phyloP scores from a whole-genome alignment of 352 stramenopile genomes.

The Pythium phragmitis region DNA sequence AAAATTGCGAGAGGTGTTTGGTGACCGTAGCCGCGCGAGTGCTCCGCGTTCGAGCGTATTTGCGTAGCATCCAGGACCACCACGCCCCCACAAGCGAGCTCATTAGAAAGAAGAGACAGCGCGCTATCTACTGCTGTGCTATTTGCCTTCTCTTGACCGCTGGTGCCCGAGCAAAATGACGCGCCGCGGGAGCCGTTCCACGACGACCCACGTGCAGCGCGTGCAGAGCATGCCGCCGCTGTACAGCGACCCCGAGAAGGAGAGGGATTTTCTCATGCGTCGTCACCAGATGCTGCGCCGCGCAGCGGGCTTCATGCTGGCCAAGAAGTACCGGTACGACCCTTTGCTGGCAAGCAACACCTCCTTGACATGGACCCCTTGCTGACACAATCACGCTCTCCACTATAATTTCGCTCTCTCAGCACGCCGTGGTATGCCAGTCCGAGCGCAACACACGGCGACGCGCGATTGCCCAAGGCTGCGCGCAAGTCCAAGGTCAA shows the following conservation, averaged over 20 bases:
- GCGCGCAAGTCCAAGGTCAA: constrained; percentile 4
- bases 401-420: not conserved
- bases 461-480: constrained; percentile 3
- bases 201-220: constrained; percentile 48
- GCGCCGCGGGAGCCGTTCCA: constrained; percentile 46
- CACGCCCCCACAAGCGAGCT: not conserved
- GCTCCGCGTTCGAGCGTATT: not conserved
- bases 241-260: constrained; percentile 31
- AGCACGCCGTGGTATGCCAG: constrained; percentile 24
- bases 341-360: not conserved
- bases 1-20: constrained; percentile 13
- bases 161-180: constrained; percentile 37
- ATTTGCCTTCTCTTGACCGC: not conserved
- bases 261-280: constrained; percentile 51
- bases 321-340: constrained; percentile 64
- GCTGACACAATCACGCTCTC: not conserved
- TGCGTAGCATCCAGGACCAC: not conserved
- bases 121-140: constrained; percentile 6
- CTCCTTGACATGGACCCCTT: not conserved
- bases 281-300: constrained; percentile 60
- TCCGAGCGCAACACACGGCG: constrained; percentile 10
- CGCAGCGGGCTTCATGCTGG: constrained; percentile 70
- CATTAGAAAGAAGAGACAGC: not conserved
- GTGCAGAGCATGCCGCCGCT: constrained; percentile 19
- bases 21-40: not conserved